phyloP scores from a whole-genome alignment of 495 filamentous ascomycete genomes.

The Neurospora terricola region DNA sequence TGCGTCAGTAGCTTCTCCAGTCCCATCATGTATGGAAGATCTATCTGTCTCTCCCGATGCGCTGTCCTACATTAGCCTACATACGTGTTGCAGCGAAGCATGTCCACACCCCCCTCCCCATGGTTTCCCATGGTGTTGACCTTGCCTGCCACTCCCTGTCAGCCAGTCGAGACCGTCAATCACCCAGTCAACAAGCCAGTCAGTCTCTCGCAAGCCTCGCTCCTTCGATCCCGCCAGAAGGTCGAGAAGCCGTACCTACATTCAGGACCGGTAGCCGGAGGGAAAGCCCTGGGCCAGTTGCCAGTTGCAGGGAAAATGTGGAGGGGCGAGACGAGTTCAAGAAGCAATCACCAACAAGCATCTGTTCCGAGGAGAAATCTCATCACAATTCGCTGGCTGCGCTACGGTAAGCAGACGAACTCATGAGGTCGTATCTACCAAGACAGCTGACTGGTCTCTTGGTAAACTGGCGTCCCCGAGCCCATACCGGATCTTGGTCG shows the following conservation, averaged over 20 bases:
- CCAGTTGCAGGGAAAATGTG: background rate
- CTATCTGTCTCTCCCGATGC: constrained; percentile 11
- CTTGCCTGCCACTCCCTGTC: background rate
- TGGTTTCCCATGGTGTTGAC: background rate
- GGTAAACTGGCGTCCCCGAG: background rate
- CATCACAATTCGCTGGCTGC: background rate
- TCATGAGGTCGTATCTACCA: background rate
- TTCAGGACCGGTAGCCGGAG: background rate
- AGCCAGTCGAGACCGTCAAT: background rate
- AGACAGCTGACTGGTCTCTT: background rate
- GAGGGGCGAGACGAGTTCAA: background rate
- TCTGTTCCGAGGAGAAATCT: background rate
- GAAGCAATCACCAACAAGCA: background rate
- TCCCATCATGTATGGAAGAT: constrained; percentile 11
- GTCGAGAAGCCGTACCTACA: background rate
- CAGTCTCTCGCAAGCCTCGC: background rate
- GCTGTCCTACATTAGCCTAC: constrained; percentile 14
- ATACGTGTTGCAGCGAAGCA: background rate
- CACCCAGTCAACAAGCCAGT: background rate
- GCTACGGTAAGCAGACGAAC: background rate
- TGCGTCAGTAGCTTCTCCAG: constrained; percentile 3
- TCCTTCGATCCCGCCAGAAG: background rate
- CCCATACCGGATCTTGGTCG: background rate
- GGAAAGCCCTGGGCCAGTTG: background rate
- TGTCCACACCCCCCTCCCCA: background rate